A percentile compares a stretch with the other conserved stretches of the same genome.
Conservation (phyloP, 495 filamentous ascomycete species). For the Penicillium arizonense region DNA sequence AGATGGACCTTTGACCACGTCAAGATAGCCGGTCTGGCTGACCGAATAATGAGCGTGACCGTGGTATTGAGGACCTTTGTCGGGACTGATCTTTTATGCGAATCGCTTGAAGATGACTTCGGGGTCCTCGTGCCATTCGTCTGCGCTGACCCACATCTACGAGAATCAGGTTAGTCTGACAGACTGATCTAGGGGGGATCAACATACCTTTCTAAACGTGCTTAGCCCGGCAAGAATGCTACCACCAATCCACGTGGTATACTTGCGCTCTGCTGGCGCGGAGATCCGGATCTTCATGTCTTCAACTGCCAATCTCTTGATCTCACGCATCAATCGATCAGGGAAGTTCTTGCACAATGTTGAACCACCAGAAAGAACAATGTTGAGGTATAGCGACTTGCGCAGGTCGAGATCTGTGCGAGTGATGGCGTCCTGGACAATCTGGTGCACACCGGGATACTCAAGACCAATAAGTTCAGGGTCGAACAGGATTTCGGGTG, state of each 20-base stretch:
- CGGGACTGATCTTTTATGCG: conserved; percentile 47
- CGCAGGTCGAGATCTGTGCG: conserved; percentile 97
- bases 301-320: conserved; percentile 90
- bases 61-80: neutral
- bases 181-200: conserved; percentile 6
- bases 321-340: conserved; percentile 87
- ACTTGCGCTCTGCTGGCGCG: conserved; percentile 94
- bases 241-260: conserved; percentile 97
- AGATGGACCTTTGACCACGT: neutral
- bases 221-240: conserved; percentile 96
- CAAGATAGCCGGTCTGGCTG: neutral
- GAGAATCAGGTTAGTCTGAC: conserved; percentile 12
- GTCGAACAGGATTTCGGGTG: conserved; percentile 96
- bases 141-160: conserved; percentile 98
- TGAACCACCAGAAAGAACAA: conserved; percentile 92
- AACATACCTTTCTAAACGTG: conserved; percentile 95
- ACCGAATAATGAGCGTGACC: neutral
- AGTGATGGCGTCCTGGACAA: conserved; percentile 93
- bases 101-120: conserved; percentile 98
- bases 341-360: conserved; percentile 93
- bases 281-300: conserved; percentile 99
- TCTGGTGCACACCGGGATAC: conserved; percentile 96
- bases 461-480: conserved; percentile 96
- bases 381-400: conserved; percentile 91
- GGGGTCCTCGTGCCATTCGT: conserved; percentile 99